These are phyloP conservation scores for Xylaria hypoxylon DNA, from an alignment of 2,329 filamentous ascomycete species.

Conservation along the genomic window DNA sequence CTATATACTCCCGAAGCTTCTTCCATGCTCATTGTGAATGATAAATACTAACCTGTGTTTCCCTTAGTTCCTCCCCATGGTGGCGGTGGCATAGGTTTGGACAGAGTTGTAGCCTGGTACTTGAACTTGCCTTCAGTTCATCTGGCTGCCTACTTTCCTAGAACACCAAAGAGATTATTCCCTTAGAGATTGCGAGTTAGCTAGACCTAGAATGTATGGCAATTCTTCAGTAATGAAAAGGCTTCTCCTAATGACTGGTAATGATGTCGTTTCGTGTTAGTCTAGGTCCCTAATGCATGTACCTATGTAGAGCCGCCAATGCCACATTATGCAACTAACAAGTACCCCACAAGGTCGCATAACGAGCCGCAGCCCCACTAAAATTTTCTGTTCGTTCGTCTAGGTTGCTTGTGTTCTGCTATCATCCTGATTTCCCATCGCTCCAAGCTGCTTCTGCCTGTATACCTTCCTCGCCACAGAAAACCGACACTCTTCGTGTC, in stretches of 20 bases:
- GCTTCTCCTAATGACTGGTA: background rate
- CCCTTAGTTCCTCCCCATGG: conserved; percentile 81
- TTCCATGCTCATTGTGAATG: background rate
- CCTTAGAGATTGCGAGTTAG: conserved; percentile 53
- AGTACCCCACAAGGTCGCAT: conserved; percentile 31
- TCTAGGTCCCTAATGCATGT: background rate
- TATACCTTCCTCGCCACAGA: background rate
- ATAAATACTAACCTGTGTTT: background rate
- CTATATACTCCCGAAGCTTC: background rate
- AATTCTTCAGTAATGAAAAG: background rate
- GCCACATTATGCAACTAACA: conserved; percentile 32
- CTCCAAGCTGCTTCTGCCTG: background rate
- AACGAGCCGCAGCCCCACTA: conserved; percentile 52
- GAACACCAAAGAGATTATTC: conserved; percentile 69
- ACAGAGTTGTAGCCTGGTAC: conserved; percentile 81
- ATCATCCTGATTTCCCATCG: background rate
- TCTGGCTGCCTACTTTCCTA: conserved; percentile 67
- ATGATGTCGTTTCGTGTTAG: background rate
- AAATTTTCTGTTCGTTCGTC: conserved; percentile 61
- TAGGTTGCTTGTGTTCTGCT: background rate
- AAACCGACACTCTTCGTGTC: background rate
- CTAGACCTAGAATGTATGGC: background rate
- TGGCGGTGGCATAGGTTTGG: conserved; percentile 88
- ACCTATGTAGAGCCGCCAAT: conserved; percentile 1
- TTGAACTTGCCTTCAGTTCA: conserved; percentile 70